phyloP scores from a whole-genome alignment of 768 basidiomycete species.

The Termitomyces sp. region DNA sequence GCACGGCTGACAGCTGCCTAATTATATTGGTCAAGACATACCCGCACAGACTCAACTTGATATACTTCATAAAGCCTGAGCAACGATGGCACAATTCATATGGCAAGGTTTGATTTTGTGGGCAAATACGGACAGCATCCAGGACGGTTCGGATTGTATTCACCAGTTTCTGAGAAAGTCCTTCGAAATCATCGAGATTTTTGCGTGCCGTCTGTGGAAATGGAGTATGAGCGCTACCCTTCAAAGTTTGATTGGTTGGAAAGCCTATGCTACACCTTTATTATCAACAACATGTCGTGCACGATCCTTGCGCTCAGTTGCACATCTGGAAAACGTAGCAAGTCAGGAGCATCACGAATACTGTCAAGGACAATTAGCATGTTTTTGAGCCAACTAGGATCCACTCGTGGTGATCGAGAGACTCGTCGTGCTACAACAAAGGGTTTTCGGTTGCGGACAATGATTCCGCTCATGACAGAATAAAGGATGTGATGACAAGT shows the following conservation, averaged over 20 bases:
- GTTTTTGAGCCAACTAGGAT: neutral
- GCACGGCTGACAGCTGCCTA: neutral
- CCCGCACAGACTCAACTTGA: too few relatives aligned
- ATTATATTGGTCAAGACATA: neutral
- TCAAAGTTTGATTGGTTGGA: too few relatives aligned
- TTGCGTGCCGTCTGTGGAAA: neutral
- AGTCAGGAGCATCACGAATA: neutral
- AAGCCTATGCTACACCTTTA: neutral
- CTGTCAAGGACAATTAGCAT: neutral
- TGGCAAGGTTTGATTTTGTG: neutral
- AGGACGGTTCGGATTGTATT: neutral
- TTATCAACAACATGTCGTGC: neutral
- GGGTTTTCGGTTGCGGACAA: too few relatives aligned
- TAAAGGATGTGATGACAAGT: too few relatives aligned
- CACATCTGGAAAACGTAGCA: slow-evolving; percentile 1
- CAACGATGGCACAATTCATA: neutral
- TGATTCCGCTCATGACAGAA: too few relatives aligned
- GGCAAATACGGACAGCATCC: neutral
- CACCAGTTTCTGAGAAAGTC: neutral
- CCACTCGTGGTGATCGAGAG: neutral
- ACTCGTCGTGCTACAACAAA: neutral
- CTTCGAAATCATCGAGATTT: slow-evolving; percentile 3
- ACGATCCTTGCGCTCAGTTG: neutral
- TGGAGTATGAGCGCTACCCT: neutral
- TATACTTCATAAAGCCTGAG: neutral